Percentiles rank a stretch among this genome's conserved stretches.
phyloP scores from a whole-genome alignment of 1,139 yeast genomes.

The Nadsonia starkeyi-henricii region DNA sequence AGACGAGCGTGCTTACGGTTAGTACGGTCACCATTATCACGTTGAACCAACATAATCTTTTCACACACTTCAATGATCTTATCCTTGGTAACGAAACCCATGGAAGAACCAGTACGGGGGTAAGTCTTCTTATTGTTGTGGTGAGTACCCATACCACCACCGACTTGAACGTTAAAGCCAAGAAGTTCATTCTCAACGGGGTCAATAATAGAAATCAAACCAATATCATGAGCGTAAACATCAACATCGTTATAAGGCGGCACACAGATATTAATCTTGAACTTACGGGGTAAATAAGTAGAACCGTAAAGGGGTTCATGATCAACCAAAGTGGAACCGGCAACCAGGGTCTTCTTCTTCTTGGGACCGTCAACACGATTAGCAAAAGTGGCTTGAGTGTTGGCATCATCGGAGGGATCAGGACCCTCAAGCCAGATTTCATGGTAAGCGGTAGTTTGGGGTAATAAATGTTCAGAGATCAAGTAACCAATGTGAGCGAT shows the following conservation, averaged over 20 bases:
- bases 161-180: constrained; percentile 83
- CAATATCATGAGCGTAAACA: constrained; percentile 91
- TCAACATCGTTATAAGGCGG: constrained; percentile 97
- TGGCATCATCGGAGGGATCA: constrained; percentile 51
- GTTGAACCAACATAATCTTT: constrained; percentile 83
- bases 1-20: constrained; percentile 97
- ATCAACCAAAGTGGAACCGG: constrained; percentile 36
- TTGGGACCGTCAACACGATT: constrained; percentile 65
- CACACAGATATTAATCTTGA: constrained; percentile 85
- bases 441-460: constrained; percentile 88
- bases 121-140: constrained; percentile 95
- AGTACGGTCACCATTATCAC: constrained; percentile 90
- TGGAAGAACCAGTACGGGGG: constrained; percentile 82
- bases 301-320: constrained; percentile 85
- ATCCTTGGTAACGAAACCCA: constrained; percentile 62
- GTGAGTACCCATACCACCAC: constrained; percentile 99
- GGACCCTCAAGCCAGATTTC: constrained; percentile 91
- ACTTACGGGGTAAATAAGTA: constrained; percentile 86
- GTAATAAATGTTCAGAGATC: constrained; percentile 73
- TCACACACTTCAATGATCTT: constrained; percentile 72
- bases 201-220: constrained; percentile 78
- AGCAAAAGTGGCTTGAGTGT: constrained; percentile 59
- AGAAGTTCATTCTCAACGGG: constrained; percentile 35
- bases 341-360: constrained; percentile 79
- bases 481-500: constrained; percentile 47